phyloP scores from a whole-genome alignment of 495 filamentous ascomycete species.

The Cladorrhinum samala region DNA sequence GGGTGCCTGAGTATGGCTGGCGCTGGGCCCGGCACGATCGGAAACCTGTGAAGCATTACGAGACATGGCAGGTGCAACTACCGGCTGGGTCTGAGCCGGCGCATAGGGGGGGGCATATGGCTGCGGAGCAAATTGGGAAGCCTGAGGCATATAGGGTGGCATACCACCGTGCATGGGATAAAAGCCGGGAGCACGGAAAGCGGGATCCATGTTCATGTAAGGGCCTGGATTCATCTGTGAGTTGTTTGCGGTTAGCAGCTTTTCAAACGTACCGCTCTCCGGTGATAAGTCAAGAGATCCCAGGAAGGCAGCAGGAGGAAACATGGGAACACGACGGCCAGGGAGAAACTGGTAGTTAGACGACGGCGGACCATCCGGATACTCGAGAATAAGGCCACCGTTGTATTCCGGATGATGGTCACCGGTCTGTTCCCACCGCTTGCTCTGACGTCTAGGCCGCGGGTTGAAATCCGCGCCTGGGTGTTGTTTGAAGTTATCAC shows the following conservation, averaged over 20 bases:
- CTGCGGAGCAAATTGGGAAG: slow-evolving; percentile 39
- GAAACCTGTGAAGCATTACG: slow-evolving; percentile 78
- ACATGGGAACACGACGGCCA: slow-evolving; percentile 26
- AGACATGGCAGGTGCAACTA: slow-evolving; percentile 65
- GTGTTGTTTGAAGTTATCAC: slow-evolving; percentile 24
- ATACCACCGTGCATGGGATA: slow-evolving; percentile 19
- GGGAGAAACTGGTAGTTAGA: slow-evolving; percentile 22
- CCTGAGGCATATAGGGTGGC: slow-evolving; percentile 43
- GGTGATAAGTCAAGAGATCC: slow-evolving; percentile 56
- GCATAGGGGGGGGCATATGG: slow-evolving; percentile 32
- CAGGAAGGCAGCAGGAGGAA: slow-evolving; percentile 30
- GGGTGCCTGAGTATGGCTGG: slow-evolving; percentile 53
- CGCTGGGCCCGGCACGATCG: slow-evolving; percentile 70
- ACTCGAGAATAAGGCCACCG: slow-evolving; percentile 18
- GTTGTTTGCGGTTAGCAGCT: slow-evolving; percentile 58
- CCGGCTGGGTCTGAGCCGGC: slow-evolving; percentile 45
- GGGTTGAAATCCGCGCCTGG: slow-evolving; percentile 19
- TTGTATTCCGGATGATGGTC: slow-evolving; percentile 19
- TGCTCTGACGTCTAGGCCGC: slow-evolving; percentile 34
- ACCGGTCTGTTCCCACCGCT: slow-evolving; percentile 31
- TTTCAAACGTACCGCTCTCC: slow-evolving; percentile 63
- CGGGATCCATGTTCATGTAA: slow-evolving; percentile 24
- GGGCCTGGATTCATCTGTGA: slow-evolving; percentile 46
- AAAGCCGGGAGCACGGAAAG: slow-evolving; percentile 1
- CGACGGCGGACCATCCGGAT: slow-evolving; percentile 21